Percentiles rank a stretch among this genome's conserved stretches.
Conservation (phyloP, 2,329 filamentous ascomycete species). For the Lachnellula occidentalis region DNA sequence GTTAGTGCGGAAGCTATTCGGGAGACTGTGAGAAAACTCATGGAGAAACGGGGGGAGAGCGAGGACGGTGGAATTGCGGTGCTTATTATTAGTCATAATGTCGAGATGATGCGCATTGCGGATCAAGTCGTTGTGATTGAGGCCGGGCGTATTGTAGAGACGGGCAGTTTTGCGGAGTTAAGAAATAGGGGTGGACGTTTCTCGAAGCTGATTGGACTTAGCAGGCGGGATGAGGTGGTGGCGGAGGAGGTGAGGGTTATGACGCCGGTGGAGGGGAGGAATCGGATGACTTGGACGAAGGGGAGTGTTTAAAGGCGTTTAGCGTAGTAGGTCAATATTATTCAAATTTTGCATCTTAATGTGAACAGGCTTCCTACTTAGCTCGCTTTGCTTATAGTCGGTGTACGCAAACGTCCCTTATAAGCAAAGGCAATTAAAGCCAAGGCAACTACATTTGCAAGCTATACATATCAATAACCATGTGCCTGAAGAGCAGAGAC, state of each 20-base stretch:
- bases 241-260: background rate
- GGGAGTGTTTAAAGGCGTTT: too few species aligned
- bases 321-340: too few species aligned
- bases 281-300: background rate
- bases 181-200: conserved; percentile 19
- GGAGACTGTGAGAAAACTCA: conserved; percentile 52
- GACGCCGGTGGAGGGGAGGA: background rate
- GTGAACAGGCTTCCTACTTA: too few species aligned
- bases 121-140: conserved; percentile 70
- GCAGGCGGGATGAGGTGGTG: background rate
- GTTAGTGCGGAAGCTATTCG: conserved; percentile 61
- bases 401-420: too few species aligned
- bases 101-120: conserved; percentile 80
- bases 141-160: conserved; percentile 60
- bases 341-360: too few species aligned
- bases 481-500: too few species aligned
- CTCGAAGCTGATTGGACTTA: conserved; percentile 16
- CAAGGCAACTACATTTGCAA: too few species aligned
- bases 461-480: too few species aligned
- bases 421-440: too few species aligned
- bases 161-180: conserved; percentile 61
- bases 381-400: too few species aligned
- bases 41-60: conserved; percentile 26
- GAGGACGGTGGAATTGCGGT: conserved; percentile 52
- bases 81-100: conserved; percentile 74